phyloP scores from a whole-genome alignment of 371 early-diverging fungal genomes.

The Mortierella sp. region DNA sequence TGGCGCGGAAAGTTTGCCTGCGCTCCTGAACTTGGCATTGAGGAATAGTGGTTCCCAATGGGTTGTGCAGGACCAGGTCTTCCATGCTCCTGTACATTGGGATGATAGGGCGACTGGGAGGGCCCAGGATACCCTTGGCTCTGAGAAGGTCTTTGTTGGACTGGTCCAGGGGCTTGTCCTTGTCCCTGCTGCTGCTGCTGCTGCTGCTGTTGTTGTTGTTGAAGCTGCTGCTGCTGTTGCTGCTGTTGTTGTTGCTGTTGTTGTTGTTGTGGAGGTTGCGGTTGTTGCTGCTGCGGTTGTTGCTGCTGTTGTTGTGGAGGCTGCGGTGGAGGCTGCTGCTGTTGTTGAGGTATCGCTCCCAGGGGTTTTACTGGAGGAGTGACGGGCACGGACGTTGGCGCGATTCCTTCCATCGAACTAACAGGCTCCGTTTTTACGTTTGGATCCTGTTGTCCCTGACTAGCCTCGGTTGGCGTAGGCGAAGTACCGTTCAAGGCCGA shows the following conservation, averaged over 20 bases:
- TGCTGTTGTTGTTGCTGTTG: conserved; percentile 7
- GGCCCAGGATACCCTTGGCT: not conserved
- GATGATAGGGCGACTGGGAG: not conserved
- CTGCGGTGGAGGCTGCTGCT: conserved; percentile 23
- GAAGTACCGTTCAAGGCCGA: not conserved
- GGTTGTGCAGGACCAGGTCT: not conserved
- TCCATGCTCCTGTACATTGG: not conserved
- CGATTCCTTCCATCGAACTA: not conserved
- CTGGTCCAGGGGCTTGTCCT: not conserved
- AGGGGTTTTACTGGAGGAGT: not conserved
- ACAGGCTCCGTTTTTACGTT: not conserved
- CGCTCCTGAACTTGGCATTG: too few relatives aligned
- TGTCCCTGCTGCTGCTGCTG: not conserved
- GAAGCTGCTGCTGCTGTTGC: conserved; percentile 3
- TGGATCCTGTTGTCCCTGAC: not conserved
- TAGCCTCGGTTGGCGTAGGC: not conserved
- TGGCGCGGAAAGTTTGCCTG: too few relatives aligned
- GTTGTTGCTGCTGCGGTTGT: conserved; percentile 7
- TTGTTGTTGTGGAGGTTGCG: not conserved
- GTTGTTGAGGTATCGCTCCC: not conserved
- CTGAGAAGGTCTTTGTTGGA: not conserved
- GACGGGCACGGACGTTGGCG: not conserved
- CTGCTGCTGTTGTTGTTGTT: conserved; percentile 16
- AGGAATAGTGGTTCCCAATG: too few relatives aligned
- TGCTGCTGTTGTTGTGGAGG: too few relatives aligned